Evolutionary conservation across 1,284 basidiomycete genomes (phyloP), one percentile per base, ranked within the genome.

Genomic region (Heterobasidion parviporum): DNA sequence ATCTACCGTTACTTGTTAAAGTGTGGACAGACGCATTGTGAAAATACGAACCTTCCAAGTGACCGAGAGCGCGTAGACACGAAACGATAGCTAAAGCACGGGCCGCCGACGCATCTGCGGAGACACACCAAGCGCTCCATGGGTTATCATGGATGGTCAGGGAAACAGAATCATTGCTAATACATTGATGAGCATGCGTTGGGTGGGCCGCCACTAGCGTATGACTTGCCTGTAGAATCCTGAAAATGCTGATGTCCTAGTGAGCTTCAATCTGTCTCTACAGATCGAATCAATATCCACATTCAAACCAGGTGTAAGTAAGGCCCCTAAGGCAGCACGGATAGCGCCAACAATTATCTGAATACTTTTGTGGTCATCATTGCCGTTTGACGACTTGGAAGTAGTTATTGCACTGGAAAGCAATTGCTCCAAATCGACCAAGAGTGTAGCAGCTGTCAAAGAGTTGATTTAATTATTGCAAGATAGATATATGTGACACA

Each of bases 261-360:
- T 56, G 6, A 80, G 66, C 0, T 72, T 75, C 12, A 85, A 69
- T 56, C 76, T 82, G 35, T 70, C 65, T 54, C 67, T 70, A 62
- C 88, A 89, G 18, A 88, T 76, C 1, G 72, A 71, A 60, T 94
- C 91, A 16, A 90, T 84, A 46, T 80, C 83, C 1, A 67, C 61
- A 55, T 78, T 75, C 10, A 80, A 53, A 1, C 74, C 76, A 50
- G 72, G 76, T 0, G 77, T 74, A 6, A 80, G 62, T 18, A 78
- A 62, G 0, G 69, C 60, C 1, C 74, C 70, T 0, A 81, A 62
- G 14, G 78, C 26, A 58, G 64, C 35, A 48, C 68, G 57, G 34
- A 65, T 41, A 62, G 62, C 34, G 52, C 64, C 64, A 16, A 63
- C 53, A 8, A 50, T 58, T 33, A 54, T 44, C 34, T 41, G 51